Percentiles rank a stretch among this genome's conserved stretches.
phyloP scores from a whole-genome alignment of 306 rosid species.

The Cucumis hystrix region DNA sequence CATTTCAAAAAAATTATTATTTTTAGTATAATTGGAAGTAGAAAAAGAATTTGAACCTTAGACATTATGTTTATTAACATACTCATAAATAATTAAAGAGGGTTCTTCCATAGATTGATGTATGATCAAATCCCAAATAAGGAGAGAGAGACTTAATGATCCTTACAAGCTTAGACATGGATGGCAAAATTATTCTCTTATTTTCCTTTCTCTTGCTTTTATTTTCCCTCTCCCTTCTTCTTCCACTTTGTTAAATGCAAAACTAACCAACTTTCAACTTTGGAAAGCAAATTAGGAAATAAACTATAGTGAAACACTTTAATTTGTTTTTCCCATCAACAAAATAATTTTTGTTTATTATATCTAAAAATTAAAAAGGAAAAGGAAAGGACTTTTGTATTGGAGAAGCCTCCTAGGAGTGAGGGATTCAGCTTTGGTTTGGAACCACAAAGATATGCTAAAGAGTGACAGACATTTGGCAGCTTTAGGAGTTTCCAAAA shows the following conservation, averaged over 20 bases:
- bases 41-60: too few relatives aligned
- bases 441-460: conserved; percentile 35
- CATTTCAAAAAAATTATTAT: too few relatives aligned
- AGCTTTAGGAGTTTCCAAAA: conserved; percentile 30
- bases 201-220: neutral
- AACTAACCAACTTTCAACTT: conserved; percentile 15
- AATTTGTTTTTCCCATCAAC: conserved; percentile 6
- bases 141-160: conserved; percentile 20
- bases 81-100: neutral
- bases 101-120: neutral
- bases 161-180: conserved; percentile 29
- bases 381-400: conserved; percentile 45
- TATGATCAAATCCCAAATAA: conserved; percentile 20
- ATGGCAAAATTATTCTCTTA: conserved; percentile 21
- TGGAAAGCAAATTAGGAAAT: conserved; percentile 31
- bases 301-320: conserved; percentile 33
- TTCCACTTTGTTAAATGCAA: neutral
- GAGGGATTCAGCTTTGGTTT: conserved; percentile 36
- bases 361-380: too few relatives aligned
- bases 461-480: conserved; percentile 37
- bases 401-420: conserved; percentile 70
- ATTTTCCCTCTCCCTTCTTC: neutral
- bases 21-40: too few relatives aligned
- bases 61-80: too few relatives aligned
- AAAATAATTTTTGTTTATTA: conserved; percentile 5